phyloP scores from a whole-genome alignment of 2,329 filamentous ascomycete genomes.

The Pseudogymnoascus pannorum region DNA sequence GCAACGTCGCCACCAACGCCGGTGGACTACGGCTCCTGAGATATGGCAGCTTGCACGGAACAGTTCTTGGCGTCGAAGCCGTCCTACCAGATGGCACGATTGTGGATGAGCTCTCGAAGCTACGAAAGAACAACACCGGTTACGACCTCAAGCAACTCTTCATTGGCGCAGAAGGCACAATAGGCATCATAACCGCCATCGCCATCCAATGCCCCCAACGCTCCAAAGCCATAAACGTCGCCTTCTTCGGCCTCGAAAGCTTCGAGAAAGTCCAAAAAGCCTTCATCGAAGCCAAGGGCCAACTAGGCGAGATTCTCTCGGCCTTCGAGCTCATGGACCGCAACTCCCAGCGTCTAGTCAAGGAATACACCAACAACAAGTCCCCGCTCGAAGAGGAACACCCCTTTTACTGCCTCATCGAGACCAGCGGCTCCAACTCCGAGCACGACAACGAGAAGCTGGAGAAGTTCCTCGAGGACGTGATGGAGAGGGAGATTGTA shows the following conservation, averaged over 20 bases:
- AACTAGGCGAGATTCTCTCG: slow-evolving; percentile 90
- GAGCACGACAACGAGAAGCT: slow-evolving; percentile 94
- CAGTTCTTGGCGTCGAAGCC: slow-evolving; percentile 83
- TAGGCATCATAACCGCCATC: slow-evolving; percentile 86
- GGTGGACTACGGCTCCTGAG: slow-evolving; percentile 82
- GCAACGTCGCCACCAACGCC: slow-evolving; percentile 93
- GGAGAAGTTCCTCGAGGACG: slow-evolving; percentile 79
- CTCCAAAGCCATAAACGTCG: slow-evolving; percentile 84
- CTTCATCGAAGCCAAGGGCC: slow-evolving; percentile 80
- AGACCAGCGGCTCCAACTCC: slow-evolving; percentile 89
- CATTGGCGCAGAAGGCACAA: slow-evolving; percentile 89
- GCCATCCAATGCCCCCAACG: slow-evolving; percentile 85
- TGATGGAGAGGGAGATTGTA: slow-evolving; percentile 83
- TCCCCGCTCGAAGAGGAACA: slow-evolving; percentile 75
- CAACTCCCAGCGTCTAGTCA: slow-evolving; percentile 70
- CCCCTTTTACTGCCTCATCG: slow-evolving; percentile 93
- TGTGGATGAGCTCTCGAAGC: slow-evolving; percentile 75
- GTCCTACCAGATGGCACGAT: slow-evolving; percentile 91
- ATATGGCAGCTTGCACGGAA: slow-evolving; percentile 92
- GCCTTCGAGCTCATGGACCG: slow-evolving; percentile 97
- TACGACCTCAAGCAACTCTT: slow-evolving; percentile 97
- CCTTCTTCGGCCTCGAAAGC: slow-evolving; percentile 84
- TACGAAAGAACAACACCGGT: slow-evolving; percentile 98
- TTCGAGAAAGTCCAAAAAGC: slow-evolving; percentile 83
- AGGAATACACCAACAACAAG: slow-evolving; percentile 66